Evolutionary conservation across 1,284 basidiomycete genomes (phyloP), one percentile per base, ranked within the genome.

Genomic region (Serendipita sp.): DNA sequence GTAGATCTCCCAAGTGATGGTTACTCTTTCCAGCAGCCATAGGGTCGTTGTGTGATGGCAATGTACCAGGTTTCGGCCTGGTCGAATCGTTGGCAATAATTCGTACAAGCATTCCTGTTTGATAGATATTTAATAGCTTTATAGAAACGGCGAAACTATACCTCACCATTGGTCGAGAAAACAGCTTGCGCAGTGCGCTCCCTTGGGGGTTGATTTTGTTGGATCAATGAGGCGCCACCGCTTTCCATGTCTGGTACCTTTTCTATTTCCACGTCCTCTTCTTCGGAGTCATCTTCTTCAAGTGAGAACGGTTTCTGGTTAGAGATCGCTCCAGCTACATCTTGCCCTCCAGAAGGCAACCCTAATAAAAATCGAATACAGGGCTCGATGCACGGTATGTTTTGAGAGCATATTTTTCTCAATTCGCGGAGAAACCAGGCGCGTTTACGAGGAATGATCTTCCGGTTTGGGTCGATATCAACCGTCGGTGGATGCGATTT

Each of bases 331-430:
- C 17, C 41, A 43, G 30, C 43, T 49, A 38, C 58, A 42, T 8
- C 63, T 8, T 29, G 17, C 8, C 15, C 45, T 17, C 30, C 22
- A 4, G 53, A 29, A 8, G 83, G 80, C 1, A 77, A 80, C 65
- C 87, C 90, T 3, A 93, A 74, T 34, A 96, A 74, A 70, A 91
- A 94, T 42, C 84, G 77, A 42, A 93, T 76, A 66, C 91, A 93
- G 0, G 83, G 78, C 66, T 93, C 89, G 3, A 96, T 76, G 68
- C 91, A 93, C 4, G 91, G 91, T 35, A 85, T 73, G 55, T 83
- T 79, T 10, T 76, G 75, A 67, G 88, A 82, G 50, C 88, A 79
- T 60, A 94, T 84, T 2, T 78, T 77, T 17, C 87, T 81, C 17
- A 96, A 78, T 6, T 84, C 82, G 50, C 85, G 81, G 4, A 91